phyloP scores from a whole-genome alignment of 2,329 filamentous ascomycete genomes.

The Neonectria sp. region DNA sequence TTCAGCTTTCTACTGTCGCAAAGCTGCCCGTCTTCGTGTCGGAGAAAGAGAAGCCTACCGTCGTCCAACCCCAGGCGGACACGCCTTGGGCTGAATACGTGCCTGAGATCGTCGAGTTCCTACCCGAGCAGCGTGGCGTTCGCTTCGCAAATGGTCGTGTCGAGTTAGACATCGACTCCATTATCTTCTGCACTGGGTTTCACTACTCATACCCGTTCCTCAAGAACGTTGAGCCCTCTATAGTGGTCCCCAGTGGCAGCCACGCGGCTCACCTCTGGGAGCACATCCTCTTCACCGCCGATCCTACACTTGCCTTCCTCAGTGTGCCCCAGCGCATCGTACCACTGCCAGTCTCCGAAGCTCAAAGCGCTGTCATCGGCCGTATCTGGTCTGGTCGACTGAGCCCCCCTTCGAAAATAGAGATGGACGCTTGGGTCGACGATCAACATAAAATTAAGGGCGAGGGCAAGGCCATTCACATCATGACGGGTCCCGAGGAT shows the following conservation, averaged over 20 bases:
- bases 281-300: constrained; percentile 76
- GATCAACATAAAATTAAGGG: constrained; percentile 66
- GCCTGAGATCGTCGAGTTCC: constrained; percentile 64
- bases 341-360: constrained; percentile 80
- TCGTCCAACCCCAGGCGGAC: constrained; percentile 44
- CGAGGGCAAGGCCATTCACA: constrained; percentile 57
- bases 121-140: constrained; percentile 63
- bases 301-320: constrained; percentile 77
- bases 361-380: constrained; percentile 76
- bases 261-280: constrained; percentile 79
- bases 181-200: constrained; percentile 91
- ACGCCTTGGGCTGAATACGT: constrained; percentile 52
- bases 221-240: constrained; percentile 56
- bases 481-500: constrained; percentile 66
- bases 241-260: constrained; percentile 73
- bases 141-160: constrained; percentile 74
- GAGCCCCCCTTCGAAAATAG: constrained; percentile 63
- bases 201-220: constrained; percentile 86
- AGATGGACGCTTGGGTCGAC: constrained; percentile 76
- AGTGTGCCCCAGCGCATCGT: constrained; percentile 78
- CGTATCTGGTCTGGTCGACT: constrained; percentile 77
- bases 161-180: constrained; percentile 76
- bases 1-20: constrained; percentile 72
- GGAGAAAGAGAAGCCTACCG: constrained; percentile 58
- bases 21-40: constrained; percentile 69